Conservation (phyloP, 2,329 filamentous ascomycete genomes). For the Fusarium albidum region DNA sequence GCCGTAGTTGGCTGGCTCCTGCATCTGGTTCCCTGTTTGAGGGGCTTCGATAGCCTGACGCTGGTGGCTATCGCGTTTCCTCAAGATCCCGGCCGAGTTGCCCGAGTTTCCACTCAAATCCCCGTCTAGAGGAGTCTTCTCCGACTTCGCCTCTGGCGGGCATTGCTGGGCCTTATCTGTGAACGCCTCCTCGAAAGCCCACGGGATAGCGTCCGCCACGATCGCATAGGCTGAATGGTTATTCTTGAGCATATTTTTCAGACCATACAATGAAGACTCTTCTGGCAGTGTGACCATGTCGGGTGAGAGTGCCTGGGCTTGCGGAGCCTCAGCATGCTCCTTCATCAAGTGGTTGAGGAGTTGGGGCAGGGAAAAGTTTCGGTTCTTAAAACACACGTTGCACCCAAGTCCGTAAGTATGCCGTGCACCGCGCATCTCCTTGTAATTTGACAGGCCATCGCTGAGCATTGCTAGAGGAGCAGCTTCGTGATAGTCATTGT, state of each 20-base stretch:
- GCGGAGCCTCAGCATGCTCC: conserved; percentile 47
- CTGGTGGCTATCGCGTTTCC: neutral
- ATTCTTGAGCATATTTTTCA: conserved; percentile 41
- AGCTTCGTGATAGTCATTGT: conserved; percentile 63
- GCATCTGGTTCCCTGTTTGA: neutral
- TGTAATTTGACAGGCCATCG: conserved; percentile 64
- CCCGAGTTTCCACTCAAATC: neutral
- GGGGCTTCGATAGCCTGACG: neutral
- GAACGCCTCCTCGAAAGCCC: conserved; percentile 39
- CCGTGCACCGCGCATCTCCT: conserved; percentile 64
- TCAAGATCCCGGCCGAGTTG: neutral
- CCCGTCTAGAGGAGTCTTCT: neutral
- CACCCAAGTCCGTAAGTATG: conserved; percentile 63
- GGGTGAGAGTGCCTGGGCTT: conserved; percentile 27
- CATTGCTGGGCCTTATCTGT: conserved; percentile 8
- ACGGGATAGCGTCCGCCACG: conserved; percentile 50
- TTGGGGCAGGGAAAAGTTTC: conserved; percentile 63
- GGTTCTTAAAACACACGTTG: conserved; percentile 57
- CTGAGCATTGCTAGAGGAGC: conserved; percentile 67
- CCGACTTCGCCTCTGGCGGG: neutral
- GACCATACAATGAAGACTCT: conserved; percentile 39
- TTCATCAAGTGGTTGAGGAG: conserved; percentile 67
- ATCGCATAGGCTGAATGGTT: conserved; percentile 46
- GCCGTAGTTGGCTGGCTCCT: neutral
- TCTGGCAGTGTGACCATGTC: conserved; percentile 57